Evolutionary conservation across 805 yeast genomes (phyloP), one percentile per base, ranked within the genome.

Genomic region (Priceomyces haplophilus): DNA sequence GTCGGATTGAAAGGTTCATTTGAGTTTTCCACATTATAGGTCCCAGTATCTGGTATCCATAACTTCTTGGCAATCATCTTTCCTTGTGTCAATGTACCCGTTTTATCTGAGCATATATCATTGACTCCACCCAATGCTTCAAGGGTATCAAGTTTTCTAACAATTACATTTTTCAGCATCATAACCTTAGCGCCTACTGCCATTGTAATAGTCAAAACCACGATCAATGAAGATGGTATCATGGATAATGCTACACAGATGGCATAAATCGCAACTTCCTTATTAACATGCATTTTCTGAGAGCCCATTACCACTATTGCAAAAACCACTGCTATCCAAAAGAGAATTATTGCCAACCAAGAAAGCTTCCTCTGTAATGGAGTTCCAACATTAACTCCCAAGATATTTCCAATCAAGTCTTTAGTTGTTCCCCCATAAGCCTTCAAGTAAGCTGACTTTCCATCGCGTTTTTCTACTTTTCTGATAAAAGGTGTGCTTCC

Each of bases 301-400:
- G 69, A 58, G 1, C 55, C 69, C 69, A 65, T 64, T 3, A 65
- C 71, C 8, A 65, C 59, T 34, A 65, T 64, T 5, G 71, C 71
- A 54, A 65, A 64, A 15, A 65, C 23, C 6, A 65, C 69, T 2
- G 71, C 71, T 3, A 75, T 70, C 59, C 75, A 72, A 48, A 75
- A 75, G 44, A 75, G 68, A 41, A 73, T 65, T 27, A 76, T 76
- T 3, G 79, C 80, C 55, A 66, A 46, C 79, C 77, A 54, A 49
- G 75, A 55, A 60, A 78, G 45, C 54, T 68, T 49, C 67, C 78
- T 52, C 59, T 61, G 78, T 56, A 61, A 71, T 46, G 60, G 73
- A 49, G 79, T 76, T 54, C 71, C 71, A 13, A 72, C 76, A 17
- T 64, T 67, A 17, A 71, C 61, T 42, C 80, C 77, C 41, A 75